Evolutionary conservation across 2,329 filamentous ascomycete genomes (phyloP).

Genomic region (Aspergillus phoenicis): DNA sequence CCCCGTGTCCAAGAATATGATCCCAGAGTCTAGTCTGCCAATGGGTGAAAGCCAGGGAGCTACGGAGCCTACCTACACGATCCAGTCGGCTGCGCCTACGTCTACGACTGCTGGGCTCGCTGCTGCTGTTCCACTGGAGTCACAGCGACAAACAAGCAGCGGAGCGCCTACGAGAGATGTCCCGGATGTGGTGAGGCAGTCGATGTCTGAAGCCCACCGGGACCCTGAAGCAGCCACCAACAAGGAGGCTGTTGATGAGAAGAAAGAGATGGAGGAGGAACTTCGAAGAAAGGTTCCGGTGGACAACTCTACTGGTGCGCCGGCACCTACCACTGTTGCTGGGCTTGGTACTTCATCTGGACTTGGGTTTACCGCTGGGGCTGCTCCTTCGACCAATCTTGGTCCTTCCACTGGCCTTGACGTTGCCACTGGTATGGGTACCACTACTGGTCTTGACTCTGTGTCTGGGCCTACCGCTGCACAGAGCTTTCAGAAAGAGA

Average conservation of each 20-base stretch:
- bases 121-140: conserved; percentile 48
- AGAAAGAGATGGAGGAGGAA: conserved; percentile 73
- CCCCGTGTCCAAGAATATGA: conserved; percentile 63
- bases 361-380: conserved; percentile 44
- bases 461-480: conserved; percentile 44
- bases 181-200: conserved; percentile 50
- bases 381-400: conserved; percentile 13
- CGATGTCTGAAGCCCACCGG: conserved; percentile 55
- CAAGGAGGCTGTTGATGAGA: conserved; percentile 70
- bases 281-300: conserved; percentile 58
- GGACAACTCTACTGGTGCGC: conserved; percentile 41
- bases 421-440: no score
- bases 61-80: conserved; percentile 57
- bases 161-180: conserved; percentile 35
- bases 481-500: conserved; percentile 38
- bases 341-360: background rate
- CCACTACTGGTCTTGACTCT: no score
- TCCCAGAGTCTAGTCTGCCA: conserved; percentile 81
- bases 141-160: conserved; percentile 27
- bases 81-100: conserved; percentile 53
- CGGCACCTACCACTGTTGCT: conserved; percentile 30
- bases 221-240: conserved; percentile 72
- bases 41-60: conserved; percentile 54
- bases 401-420: no score
- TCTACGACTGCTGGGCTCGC: conserved; percentile 51